Conservation (phyloP, 805 yeast species). For the Hanseniaspora pseudoguilliermondii region DNA sequence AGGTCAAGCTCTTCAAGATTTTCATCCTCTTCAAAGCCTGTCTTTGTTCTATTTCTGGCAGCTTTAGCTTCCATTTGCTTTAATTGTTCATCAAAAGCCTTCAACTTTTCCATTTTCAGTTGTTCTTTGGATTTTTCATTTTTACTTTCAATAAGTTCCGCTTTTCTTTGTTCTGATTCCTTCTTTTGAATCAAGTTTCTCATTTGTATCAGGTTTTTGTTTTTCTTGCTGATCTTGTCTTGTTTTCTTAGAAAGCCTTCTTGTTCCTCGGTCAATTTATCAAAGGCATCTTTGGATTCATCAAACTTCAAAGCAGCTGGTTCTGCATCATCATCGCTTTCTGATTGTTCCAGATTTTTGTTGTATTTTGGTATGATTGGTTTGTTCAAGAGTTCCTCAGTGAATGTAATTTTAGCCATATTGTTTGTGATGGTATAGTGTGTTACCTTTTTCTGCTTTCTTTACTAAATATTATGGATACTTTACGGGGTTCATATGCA, state of each 20-base stretch:
- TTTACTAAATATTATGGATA: no score
- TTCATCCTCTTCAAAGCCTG: slow-evolving; percentile 14
- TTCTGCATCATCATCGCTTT: slow-evolving; percentile 29
- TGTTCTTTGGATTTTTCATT: slow-evolving; percentile 21
- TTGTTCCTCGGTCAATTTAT: slow-evolving; percentile 15
- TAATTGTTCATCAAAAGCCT: slow-evolving; percentile 27
- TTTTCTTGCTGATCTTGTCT: slow-evolving; percentile 21
- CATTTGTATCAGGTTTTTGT: slow-evolving; percentile 19
- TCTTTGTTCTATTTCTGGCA: neutral
- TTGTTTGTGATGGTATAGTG: neutral
- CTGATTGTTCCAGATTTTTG: slow-evolving; percentile 14
- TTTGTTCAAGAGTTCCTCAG: slow-evolving; percentile 16
- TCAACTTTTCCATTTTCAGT: slow-evolving; percentile 15
- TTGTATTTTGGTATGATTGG: slow-evolving; percentile 4
- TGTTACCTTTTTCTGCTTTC: no score
- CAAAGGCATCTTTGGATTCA: slow-evolving; percentile 16
- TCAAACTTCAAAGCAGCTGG: slow-evolving; percentile 38
- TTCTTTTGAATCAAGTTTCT: slow-evolving; percentile 19
- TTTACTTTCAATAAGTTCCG: slow-evolving; percentile 25
- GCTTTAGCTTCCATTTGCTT: slow-evolving; percentile 18
- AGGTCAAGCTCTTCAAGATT: slow-evolving; percentile 31
- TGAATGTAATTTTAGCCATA: slow-evolving; percentile 20
- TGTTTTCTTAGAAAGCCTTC: slow-evolving; percentile 21
- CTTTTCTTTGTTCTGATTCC: slow-evolving; percentile 17
- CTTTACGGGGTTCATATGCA: no score